Base-by-base conservation (phyloP, 805 yeast genomes). In the Metschnikowia proteae region DNA sequence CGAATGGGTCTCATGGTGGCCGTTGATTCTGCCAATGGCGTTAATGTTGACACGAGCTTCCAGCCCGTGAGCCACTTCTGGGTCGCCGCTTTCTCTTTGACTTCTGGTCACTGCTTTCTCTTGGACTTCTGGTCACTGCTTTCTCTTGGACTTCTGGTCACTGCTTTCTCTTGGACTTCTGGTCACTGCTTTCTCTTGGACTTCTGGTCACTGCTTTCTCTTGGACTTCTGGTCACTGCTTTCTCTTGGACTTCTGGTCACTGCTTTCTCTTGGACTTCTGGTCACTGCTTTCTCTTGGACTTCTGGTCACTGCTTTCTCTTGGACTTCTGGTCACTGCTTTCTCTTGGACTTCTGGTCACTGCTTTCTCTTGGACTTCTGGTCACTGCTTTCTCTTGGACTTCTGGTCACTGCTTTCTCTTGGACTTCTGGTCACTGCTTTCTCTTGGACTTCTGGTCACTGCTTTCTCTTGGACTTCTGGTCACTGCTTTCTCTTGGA, bases 111-210 rank as follows among this genome's bases (percentile, higher is more conserved):
- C 37, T 61, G 60, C 65, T 84, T 82, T 59, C 82, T 75, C 65
- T 84, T 82, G 60, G 82, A 76, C 77, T 86, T 84, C 43, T 80
- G n/a, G n/a, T n/a, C 68, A 63, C 37, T 61, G 60, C 65, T 84
- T 82, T 59, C 82, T 75, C 65, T 84, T 82, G 60, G 82, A 76
- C 77, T 86, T 84, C 43, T 80, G n/a, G n/a, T n/a, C 68, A 63
- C 37, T 61, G 60, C 65, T 84, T 82, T 59, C 82, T 75, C 65
- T 84, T 82, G 60, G 82, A 76, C 77, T 86, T 84, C 43, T 80
- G n/a, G n/a, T n/a, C 68, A 63, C 37, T 61, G 60, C 65, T 84
- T 82, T 59, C 82, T 75, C 65, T 84, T 82, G 60, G 82, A 76
- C 77, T 86, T 84, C 43, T 80, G n/a, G n/a, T n/a, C 68, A 63